Evolutionary conservation across 495 filamentous ascomycete genomes (phyloP), one percentile per base, ranked within the genome.

Genomic region (Annulohypoxylon bovei): DNA sequence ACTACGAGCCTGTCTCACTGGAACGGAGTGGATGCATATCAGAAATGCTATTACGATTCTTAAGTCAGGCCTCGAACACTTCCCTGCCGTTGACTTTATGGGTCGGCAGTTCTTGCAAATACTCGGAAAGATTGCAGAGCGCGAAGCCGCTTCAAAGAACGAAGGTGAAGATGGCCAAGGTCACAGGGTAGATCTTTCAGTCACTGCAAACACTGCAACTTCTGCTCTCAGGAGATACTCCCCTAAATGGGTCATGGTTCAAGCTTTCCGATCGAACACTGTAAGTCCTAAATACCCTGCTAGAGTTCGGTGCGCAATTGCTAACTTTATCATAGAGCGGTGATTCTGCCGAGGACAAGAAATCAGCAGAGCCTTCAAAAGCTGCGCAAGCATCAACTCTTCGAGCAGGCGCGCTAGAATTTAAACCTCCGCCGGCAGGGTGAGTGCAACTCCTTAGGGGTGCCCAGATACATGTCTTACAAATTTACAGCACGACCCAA

Each of bases 21-120:
- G 89, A 11, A 88, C 85, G 66, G 94, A 99, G 76, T 99, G 95
- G 85, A 98, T 97, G 93, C 94, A 97, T 77, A 97, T 98, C 75
- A 88, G 93, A 11, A 99, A 99, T 75, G 92, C 94, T 32, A 96
- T 98, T 70, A 94, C 90, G 61, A 81, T 98, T n/a, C 83, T 98
- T 57, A 97, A 95, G 75, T 85, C 88, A 6, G 84, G 96, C 39
- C 85, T 90, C 32, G 87, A 91, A 28, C 83, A 88, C 72, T 98
- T 96, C 86, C 96, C 96, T 23, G 88, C 88, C 12, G 88, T 98
- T 46, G 94, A 95, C 71, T 94, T 92, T 83, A 93, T 94, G 82
- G 95, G 92, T 20, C 85, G 86, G 25, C 85, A 88, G 40, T 90
- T 96, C 74, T 77, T 90, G 16, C 83, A 83, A 47, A 86, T 86